phyloP scores from a whole-genome alignment of 345 rosid genomes.

The Xanthoceras sorbifolium region DNA sequence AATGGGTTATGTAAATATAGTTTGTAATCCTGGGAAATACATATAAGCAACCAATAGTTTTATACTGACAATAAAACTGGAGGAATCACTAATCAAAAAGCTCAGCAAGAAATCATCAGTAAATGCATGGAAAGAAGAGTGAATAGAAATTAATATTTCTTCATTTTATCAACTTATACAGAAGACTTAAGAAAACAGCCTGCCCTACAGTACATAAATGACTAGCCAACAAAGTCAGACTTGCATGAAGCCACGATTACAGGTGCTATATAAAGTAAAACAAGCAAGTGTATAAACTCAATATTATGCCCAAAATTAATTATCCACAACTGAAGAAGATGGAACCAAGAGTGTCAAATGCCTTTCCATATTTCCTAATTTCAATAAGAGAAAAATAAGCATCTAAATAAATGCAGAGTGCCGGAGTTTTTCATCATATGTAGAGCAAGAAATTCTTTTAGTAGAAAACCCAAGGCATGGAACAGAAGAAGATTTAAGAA shows the following conservation, averaged over 20 bases:
- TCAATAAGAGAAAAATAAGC: neutral
- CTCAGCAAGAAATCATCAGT: neutral
- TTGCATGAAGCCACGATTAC: no score
- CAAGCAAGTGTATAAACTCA: neutral
- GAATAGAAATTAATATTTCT: neutral
- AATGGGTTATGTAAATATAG: no score
- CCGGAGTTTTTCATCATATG: neutral
- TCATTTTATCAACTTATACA: neutral
- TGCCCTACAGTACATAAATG: neutral
- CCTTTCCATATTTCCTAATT: neutral
- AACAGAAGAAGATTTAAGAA: slow-evolving; percentile 7
- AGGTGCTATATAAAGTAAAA: neutral
- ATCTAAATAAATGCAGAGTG: neutral
- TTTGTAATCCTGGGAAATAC: no score
- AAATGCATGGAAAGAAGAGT: neutral
- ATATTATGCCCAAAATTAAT: neutral
- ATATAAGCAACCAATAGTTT: no score
- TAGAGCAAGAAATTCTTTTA: neutral
- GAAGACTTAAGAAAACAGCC: neutral
- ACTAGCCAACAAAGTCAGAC: neutral
- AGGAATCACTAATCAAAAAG: neutral
- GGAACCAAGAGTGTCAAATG: neutral
- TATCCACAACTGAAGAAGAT: slow-evolving; percentile 1
- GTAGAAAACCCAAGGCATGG: neutral
- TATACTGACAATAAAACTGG: neutral